Conservation (phyloP, 129 eudicot genomes). For the Tagetes patula region DNA sequence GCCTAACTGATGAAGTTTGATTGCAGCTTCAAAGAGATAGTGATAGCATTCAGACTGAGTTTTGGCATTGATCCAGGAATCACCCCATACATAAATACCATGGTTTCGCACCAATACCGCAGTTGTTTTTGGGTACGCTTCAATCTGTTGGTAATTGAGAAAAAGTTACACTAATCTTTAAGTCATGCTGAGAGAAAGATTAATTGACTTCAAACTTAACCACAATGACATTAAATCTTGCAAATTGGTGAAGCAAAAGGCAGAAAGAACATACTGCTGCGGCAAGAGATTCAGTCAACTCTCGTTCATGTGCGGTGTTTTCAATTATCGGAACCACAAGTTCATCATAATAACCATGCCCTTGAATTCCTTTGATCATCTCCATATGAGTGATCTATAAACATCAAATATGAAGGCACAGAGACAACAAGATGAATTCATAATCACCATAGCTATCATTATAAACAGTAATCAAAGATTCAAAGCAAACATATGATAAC, state of each 20-base stretch:
- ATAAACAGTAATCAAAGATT: neutral
- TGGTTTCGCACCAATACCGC: conserved; percentile 98
- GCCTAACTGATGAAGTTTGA: conserved; percentile 92
- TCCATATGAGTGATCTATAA: conserved; percentile 96
- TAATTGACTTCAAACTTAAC: neutral
- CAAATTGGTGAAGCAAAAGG: neutral
- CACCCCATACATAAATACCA: conserved; percentile 97
- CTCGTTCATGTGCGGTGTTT: conserved; percentile 93
- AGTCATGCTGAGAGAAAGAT: neutral
- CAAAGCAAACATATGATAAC: neutral
- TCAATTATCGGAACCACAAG: conserved; percentile 95
- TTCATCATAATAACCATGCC: conserved; percentile 97
- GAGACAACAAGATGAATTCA: neutral
- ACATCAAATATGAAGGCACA: too few relatives aligned
- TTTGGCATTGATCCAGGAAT: conserved; percentile 95
- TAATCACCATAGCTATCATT: conserved; percentile 14
- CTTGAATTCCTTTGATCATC: conserved; percentile 98
- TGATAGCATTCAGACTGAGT: conserved; percentile 99
- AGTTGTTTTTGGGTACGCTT: conserved; percentile 93
- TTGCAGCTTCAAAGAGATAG: conserved; percentile 96
- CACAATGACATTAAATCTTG: neutral
- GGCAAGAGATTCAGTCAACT: conserved; percentile 92
- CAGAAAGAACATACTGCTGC: conserved; percentile 64
- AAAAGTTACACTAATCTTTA: conserved; percentile 2
- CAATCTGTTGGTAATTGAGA: conserved; percentile 51